Conservation (phyloP, 345 rosid genomes). For the Gossypium australe region DNA sequence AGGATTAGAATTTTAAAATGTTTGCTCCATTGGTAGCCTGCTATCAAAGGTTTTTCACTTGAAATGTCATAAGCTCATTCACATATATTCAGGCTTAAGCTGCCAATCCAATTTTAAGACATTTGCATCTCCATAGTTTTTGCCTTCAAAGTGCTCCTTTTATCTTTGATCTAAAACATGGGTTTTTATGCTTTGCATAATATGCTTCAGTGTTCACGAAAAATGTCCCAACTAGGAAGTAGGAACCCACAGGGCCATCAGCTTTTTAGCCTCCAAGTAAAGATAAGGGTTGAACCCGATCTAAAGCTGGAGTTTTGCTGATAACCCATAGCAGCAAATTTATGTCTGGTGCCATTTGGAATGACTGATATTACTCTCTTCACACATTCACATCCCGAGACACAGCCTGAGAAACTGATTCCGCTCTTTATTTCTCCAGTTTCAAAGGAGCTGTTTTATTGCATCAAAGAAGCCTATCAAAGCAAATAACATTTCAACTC, state of each 20-base stretch:
- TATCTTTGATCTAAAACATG: neutral
- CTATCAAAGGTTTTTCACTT: neutral
- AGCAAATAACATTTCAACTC: neutral
- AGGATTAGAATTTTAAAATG: neutral
- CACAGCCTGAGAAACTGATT: neutral
- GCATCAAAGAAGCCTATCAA: slow-evolving; percentile 3
- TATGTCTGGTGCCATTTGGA: neutral
- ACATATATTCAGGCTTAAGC: neutral
- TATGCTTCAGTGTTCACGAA: neutral
- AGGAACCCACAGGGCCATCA: neutral
- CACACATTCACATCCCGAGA: neutral
- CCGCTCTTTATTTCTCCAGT: neutral
- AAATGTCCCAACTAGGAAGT: neutral
- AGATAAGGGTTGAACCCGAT: neutral
- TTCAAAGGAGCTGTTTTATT: neutral
- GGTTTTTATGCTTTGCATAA: neutral
- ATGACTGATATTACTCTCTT: neutral
- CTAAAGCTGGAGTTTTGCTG: neutral
- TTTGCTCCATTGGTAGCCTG: neutral
- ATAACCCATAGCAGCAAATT: neutral
- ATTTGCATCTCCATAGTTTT: neutral
- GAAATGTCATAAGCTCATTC: neutral
- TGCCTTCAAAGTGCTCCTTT: neutral
- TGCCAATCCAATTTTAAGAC: neutral
- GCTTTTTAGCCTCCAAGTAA: neutral